phyloP scores from a whole-genome alignment of 805 yeast genomes.

The Zygosaccharomyces pseudorouxii region DNA sequence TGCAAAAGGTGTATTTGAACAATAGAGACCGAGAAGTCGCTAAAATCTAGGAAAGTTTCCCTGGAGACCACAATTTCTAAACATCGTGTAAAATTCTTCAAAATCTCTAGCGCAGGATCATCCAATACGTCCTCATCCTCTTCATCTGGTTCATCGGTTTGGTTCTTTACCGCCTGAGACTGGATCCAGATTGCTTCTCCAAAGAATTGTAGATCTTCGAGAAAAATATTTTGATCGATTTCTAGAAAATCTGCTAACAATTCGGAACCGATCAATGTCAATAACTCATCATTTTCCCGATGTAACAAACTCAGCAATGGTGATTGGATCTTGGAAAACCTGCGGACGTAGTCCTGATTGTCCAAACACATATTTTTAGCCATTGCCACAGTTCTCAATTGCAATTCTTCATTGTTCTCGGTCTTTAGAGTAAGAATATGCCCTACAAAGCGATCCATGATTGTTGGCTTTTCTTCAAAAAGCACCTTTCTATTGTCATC shows the following conservation, averaged over 20 bases:
- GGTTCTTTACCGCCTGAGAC: slow-evolving; percentile 13
- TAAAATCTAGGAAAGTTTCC: slow-evolving; percentile 15
- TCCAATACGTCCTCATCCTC: slow-evolving; percentile 19
- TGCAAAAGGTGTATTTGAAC: slow-evolving; percentile 20
- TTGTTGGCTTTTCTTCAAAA: neutral
- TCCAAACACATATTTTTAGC: slow-evolving; percentile 29
- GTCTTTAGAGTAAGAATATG: slow-evolving; percentile 16
- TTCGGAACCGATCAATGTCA: slow-evolving; percentile 17
- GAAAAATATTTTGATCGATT: slow-evolving; percentile 5
- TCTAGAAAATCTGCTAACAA: slow-evolving; percentile 22
- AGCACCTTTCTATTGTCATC: slow-evolving; percentile 27
- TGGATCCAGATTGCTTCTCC: slow-evolving; percentile 12
- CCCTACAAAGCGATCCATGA: slow-evolving; percentile 20
- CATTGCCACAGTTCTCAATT: slow-evolving; percentile 28
- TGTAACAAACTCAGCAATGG: slow-evolving; percentile 19
- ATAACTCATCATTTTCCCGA: neutral
- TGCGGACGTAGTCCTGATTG: slow-evolving; percentile 17
- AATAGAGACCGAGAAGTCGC: slow-evolving; percentile 1
- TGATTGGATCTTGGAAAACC: slow-evolving; percentile 16
- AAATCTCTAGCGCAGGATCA: slow-evolving; percentile 24
- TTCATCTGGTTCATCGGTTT: slow-evolving; percentile 5
- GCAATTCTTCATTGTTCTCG: slow-evolving; percentile 14
- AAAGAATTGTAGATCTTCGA: slow-evolving; percentile 14
- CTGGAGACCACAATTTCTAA: slow-evolving; percentile 19
- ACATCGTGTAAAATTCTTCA: slow-evolving; percentile 17